phyloP scores from a whole-genome alignment of 345 rosid genomes.

The Ceriops decandra region DNA sequence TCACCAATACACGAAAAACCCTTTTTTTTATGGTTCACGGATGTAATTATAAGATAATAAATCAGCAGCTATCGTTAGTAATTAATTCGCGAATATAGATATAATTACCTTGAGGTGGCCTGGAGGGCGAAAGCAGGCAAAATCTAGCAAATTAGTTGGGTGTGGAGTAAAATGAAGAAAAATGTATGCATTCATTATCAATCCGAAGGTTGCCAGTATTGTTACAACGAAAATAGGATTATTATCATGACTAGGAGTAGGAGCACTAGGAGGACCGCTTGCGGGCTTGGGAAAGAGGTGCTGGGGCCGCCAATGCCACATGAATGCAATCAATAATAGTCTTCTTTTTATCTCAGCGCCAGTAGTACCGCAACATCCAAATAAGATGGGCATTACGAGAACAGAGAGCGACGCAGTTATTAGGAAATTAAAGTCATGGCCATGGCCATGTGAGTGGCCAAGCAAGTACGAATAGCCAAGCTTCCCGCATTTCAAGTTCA shows the following conservation, averaged over 20 bases:
- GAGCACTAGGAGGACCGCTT: no score
- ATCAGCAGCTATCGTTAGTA: no score
- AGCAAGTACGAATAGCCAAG: conserved; percentile 63
- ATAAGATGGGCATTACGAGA: conserved; percentile 25
- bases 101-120: conserved; percentile 55
- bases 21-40: no score
- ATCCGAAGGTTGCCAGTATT: background rate
- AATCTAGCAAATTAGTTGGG: conserved; percentile 51
- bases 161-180: conserved; percentile 43
- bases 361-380: background rate
- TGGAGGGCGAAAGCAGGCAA: conserved; percentile 63
- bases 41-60: no score
- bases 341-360: conserved; percentile 30
- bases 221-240: no score
- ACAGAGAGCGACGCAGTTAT: conserved; percentile 23
- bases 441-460: background rate
- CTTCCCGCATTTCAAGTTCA: conserved; percentile 56
- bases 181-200: conserved; percentile 29
- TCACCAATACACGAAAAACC: no score
- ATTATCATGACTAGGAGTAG: no score
- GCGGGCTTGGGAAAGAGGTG: no score
- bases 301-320: conserved; percentile 3
- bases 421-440: conserved; percentile 34
- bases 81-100: background rate
- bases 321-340: conserved; percentile 23